These are phyloP conservation scores for Acaromyces ingoldii DNA, from an alignment of 1,284 basidiomycete species.

Conservation along the genomic window DNA sequence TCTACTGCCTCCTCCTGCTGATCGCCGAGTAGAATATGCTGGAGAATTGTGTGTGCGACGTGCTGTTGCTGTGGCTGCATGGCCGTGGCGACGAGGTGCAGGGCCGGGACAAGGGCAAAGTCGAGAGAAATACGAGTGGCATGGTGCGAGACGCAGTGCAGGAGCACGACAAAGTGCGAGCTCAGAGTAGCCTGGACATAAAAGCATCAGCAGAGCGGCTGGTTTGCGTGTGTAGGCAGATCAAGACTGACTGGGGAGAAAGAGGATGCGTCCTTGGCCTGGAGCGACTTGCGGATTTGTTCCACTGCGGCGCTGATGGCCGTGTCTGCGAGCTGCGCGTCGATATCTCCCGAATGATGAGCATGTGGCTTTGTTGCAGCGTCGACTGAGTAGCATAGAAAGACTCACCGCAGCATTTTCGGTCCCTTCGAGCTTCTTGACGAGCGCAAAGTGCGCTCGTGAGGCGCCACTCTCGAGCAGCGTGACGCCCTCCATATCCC, in stretches of 20 bases:
- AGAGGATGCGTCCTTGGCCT: slow-evolving; percentile 6
- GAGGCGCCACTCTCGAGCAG: slow-evolving; percentile 28
- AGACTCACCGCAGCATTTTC: slow-evolving; percentile 1
- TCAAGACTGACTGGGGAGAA: no score
- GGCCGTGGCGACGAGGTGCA: slow-evolving; percentile 21
- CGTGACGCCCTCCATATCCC: slow-evolving; percentile 16
- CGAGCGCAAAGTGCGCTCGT: slow-evolving; percentile 27
- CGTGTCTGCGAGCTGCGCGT: slow-evolving; percentile 12
- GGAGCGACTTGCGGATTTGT: slow-evolving; percentile 9
- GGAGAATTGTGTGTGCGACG: slow-evolving; percentile 19
- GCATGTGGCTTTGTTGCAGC: no score
- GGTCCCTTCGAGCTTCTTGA: slow-evolving; percentile 19
- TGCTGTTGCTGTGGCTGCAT: slow-evolving; percentile 17
- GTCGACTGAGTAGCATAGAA: no score
- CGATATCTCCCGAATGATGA: no score
- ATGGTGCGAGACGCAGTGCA: no score
- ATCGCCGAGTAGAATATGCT: slow-evolving; percentile 3
- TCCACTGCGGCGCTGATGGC: slow-evolving; percentile 14
- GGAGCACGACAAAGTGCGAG: no score
- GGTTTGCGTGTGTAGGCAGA: not conserved
- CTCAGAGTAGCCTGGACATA: not conserved
- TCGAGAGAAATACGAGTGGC: not conserved
- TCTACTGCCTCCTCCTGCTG: not conserved
- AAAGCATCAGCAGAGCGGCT: not conserved
- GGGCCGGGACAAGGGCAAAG: slow-evolving; percentile 23